A percentile compares a stretch with the other conserved stretches of the same genome.
Evolutionary conservation across 768 basidiomycete species (phyloP).

Genomic region (Amanita jacksonii): DNA sequence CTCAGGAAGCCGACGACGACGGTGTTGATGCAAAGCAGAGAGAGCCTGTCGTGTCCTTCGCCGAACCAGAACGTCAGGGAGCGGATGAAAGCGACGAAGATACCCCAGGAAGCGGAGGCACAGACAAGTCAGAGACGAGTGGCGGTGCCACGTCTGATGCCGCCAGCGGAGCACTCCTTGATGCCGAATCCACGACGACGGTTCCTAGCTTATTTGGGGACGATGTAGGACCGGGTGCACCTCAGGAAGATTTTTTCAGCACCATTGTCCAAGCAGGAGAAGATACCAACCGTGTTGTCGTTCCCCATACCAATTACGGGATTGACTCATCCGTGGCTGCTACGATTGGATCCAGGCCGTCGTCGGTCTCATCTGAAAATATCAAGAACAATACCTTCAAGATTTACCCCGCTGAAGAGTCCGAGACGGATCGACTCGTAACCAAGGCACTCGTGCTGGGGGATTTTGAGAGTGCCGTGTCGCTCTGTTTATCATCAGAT

Average conservation of each 20-base stretch:
- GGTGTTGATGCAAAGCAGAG: conserved; percentile 36
- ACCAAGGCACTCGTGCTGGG: conserved; percentile 92
- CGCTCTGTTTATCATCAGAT: conserved; percentile 80
- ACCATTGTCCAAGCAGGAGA: conserved; percentile 46
- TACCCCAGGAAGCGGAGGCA: conserved; percentile 20
- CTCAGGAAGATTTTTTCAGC: conserved; percentile 83
- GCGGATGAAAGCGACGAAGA: conserved; percentile 28
- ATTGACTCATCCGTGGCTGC: conserved; percentile 91
- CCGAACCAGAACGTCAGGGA: conserved; percentile 56
- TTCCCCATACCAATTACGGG: conserved; percentile 75
- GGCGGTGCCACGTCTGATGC: conserved; percentile 53
- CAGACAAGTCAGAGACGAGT: conserved; percentile 68
- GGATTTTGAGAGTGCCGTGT: conserved; percentile 91
- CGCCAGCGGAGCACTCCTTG: conserved; percentile 43
- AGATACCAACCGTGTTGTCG: conserved; percentile 33
- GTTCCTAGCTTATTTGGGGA: conserved; percentile 86
- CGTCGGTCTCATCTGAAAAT: conserved; percentile 66
- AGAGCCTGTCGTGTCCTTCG: conserved; percentile 79
- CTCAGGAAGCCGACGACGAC: conserved; percentile 29
- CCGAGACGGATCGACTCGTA: conserved; percentile 78
- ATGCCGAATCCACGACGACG: conserved; percentile 76
- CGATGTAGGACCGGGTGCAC: conserved; percentile 52
- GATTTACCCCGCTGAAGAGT: conserved; percentile 84
- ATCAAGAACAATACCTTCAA: conserved; percentile 78
- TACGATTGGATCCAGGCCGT: conserved; percentile 86